These are phyloP conservation scores for Platanthera zijinensis DNA, from an alignment of 106 monocot genomes.

Conservation along the genomic window DNA sequence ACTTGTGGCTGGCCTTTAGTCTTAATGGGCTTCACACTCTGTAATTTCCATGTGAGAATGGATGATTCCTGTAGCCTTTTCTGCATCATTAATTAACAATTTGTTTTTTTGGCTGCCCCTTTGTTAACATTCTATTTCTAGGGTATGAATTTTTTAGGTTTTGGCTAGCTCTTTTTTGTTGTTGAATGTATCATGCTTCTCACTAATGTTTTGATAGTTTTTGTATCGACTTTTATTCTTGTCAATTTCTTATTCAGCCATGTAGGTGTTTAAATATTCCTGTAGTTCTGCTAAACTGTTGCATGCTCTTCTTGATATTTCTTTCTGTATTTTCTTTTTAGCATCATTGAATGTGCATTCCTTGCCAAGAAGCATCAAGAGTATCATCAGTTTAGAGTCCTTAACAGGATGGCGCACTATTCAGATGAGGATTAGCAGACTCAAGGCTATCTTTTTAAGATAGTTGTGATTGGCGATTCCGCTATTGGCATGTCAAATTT, in stretches of 20 bases:
- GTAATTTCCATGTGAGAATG: background rate
- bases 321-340: background rate
- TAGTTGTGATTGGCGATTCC: constrained; percentile 10
- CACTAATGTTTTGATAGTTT: background rate
- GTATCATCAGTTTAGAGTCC: background rate
- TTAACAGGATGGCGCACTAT: constrained; percentile 9
- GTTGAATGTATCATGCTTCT: background rate
- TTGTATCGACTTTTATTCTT: background rate
- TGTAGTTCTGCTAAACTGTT: background rate
- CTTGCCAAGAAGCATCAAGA: background rate
- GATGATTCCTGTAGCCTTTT: too few relatives aligned
- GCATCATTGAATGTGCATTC: background rate
- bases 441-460: constrained; percentile 6
- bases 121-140: background rate
- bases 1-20: background rate
- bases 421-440: constrained; percentile 8
- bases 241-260: background rate
- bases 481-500: constrained; percentile 10
- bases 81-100: background rate
- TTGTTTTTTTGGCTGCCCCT: background rate
- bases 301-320: background rate
- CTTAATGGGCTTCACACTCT: background rate
- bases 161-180: background rate
- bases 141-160: background rate
- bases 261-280: background rate